Conservation (phyloP, 2,329 filamentous ascomycete species). For the Truncatella angustata region DNA sequence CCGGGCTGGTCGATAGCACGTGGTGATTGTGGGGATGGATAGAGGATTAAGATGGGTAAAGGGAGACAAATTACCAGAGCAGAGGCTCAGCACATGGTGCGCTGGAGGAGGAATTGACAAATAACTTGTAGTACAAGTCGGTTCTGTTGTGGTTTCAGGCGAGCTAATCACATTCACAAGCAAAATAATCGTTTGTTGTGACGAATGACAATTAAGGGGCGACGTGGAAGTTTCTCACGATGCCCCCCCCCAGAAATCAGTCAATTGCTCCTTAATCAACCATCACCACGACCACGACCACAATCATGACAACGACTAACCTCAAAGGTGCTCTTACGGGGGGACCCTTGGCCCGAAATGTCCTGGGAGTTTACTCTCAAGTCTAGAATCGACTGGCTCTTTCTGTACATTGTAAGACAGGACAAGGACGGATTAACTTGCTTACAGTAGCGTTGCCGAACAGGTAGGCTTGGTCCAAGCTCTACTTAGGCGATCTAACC, state of each 20-base stretch:
- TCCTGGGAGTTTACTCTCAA: no score
- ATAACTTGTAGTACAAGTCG: neutral
- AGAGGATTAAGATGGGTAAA: neutral
- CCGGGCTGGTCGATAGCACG: neutral
- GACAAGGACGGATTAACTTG: no score
- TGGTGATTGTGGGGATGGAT: neutral
- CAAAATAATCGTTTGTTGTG: neutral
- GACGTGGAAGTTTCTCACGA: slow-evolving; percentile 24
- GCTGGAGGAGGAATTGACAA: neutral
- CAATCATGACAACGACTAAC: no score
- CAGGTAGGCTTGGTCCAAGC: no score
- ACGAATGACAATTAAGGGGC: slow-evolving; percentile 12
- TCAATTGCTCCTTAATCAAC: neutral
- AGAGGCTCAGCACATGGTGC: slow-evolving; percentile 1
- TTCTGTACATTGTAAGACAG: no score
- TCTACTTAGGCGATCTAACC: no score
- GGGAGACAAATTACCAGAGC: neutral
- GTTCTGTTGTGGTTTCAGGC: neutral
- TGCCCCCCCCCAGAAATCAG: neutral
- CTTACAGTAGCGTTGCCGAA: no score
- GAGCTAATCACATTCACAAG: neutral
- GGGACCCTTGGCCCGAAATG: no score
- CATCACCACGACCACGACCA: neutral
- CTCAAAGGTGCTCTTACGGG: no score
- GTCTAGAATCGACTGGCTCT: no score